These are phyloP conservation scores for Mrakia frigida DNA, from an alignment of 768 basidiomycete species.

Conservation along the genomic window DNA sequence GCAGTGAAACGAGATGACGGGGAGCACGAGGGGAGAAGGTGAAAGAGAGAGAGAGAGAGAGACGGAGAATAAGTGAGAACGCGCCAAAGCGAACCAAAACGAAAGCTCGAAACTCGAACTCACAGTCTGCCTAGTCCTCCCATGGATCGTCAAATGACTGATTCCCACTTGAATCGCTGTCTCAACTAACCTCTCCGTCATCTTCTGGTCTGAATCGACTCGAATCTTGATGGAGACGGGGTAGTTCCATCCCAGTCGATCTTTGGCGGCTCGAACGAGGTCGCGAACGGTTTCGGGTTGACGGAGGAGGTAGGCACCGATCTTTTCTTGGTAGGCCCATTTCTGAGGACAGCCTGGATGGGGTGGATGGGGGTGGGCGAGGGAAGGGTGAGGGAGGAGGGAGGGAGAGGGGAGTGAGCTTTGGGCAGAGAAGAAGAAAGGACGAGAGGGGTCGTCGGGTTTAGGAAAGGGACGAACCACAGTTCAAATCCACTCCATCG, in stretches of 20 bases:
- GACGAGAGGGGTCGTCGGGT: not conserved
- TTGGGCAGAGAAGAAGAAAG: too few species aligned
- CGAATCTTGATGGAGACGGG: conserved; percentile 52
- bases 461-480: conserved; percentile 37
- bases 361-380: too few species aligned
- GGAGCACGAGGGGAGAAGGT: not conserved
- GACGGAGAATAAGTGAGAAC: not conserved
- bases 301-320: conserved; percentile 49
- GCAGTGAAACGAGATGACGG: conserved; percentile 35
- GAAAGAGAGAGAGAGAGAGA: not conserved
- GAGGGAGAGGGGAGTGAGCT: too few species aligned
- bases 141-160: conserved; percentile 50
- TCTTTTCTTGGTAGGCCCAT: conserved; percentile 50
- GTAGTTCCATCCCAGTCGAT: conserved; percentile 47
- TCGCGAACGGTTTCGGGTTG: conserved; percentile 50
- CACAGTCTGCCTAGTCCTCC: conserved; percentile 44
- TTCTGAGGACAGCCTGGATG: conserved; percentile 48
- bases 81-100: too few species aligned
- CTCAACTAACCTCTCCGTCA: not conserved
- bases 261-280: conserved; percentile 48
- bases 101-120: not conserved
- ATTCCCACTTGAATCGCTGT: conserved; percentile 46
- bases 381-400: not conserved
- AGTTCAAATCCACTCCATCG: conserved; percentile 52
- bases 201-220: conserved; percentile 47